These are phyloP conservation scores for Coriaria nepalensis DNA, from an alignment of 306 rosid species.

Conservation along the genomic window DNA sequence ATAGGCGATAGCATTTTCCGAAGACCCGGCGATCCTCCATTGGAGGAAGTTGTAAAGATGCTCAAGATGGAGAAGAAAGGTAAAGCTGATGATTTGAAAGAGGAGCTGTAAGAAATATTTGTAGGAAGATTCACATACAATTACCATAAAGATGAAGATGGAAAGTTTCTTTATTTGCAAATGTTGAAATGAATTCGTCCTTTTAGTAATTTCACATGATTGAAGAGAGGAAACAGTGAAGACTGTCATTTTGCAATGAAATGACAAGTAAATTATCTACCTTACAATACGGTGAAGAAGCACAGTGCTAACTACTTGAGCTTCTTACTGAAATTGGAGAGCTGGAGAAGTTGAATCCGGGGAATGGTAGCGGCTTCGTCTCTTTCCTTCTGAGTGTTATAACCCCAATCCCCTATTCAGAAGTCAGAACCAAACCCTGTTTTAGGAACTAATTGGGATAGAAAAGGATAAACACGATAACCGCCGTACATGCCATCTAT, in stretches of 20 bases:
- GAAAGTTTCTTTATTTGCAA: no score
- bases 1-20: constrained; percentile 65
- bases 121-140: background rate
- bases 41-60: constrained; percentile 48
- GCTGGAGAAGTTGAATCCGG: constrained; percentile 47
- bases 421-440: constrained; percentile 12
- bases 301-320: constrained; percentile 23
- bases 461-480: background rate
- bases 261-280: no score
- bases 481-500: background rate
- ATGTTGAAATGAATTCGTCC: no score
- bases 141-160: no score
- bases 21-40: constrained; percentile 80
- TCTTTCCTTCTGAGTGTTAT: constrained; percentile 77
- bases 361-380: constrained; percentile 60
- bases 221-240: no score
- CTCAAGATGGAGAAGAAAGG: constrained; percentile 25
- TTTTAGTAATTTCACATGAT: no score
- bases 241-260: no score
- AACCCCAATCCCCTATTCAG: constrained; percentile 66
- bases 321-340: constrained; percentile 54
- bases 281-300: no score
- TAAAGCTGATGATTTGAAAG: constrained; percentile 28
- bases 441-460: constrained; percentile 1
- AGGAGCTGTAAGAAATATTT: constrained; percentile 37